Evolutionary conservation across 164 flowering plant species (phyloP), one percentile per base, ranked within the genome.

Genomic region (Echeveria elegans): DNA sequence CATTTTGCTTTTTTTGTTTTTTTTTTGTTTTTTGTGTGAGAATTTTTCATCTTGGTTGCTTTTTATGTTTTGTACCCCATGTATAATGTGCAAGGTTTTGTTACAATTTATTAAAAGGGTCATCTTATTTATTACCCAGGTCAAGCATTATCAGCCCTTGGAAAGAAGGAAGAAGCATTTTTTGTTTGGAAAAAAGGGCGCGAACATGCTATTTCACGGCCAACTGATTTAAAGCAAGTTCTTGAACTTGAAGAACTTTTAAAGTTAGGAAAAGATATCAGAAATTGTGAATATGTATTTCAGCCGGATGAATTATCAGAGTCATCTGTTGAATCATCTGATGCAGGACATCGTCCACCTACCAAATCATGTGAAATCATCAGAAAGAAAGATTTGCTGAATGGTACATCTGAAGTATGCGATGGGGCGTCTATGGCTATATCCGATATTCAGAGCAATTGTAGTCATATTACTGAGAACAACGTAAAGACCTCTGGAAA

Each of bases 171-270:
- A 58, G 97, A 90, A 48, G 99, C 95, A 50, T 53, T 88, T 64
- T 58, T 72, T 30, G 84, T 82, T 65, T 94, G 95, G 99, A 85
- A 88, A 78, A 79, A 84, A 77, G 97, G 99, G 3, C 77, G 85
- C 73, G 84, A 79, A 68, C 72, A 65, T 82, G 96, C 95, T 64
- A 70, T 87, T 64, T 69, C 61, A 58, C 90, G 86, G 69, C 78
- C 93, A 72, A 71, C 95, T 9, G 97, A 94, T 81, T 70, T 88
- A 74, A 89, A 82, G 79, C 97, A 82, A 69, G 74, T 94, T 74
- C 76, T 94, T 45, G 99, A 94, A 73, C 74, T 94, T 72, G 93
- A 90, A 78, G 95, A 91, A 74, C 89, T 94, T 65, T 60, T 93
- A 65, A 74, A 68, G 32, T 34, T 63, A 69, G 83, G 82, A 37